Base-by-base conservation (phyloP, 805 yeast species). In the Metschnikowia koreensis region DNA sequence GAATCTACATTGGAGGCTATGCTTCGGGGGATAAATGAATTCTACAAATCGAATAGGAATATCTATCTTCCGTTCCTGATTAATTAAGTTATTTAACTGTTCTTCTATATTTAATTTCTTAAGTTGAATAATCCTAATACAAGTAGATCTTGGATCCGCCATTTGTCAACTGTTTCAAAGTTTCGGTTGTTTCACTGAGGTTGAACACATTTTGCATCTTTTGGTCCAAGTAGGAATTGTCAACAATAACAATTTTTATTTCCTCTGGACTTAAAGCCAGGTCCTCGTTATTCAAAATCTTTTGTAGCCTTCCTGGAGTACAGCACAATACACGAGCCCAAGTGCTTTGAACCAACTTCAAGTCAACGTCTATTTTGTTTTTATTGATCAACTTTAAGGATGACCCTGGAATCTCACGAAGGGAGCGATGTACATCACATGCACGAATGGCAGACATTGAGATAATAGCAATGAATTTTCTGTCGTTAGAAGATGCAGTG, bases 381-480 rank as follows among this genome's bases (percentile, higher is more conserved):
- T 89, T 89, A 55, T 85, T 81, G 61, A 89, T 89, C 44, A 89
- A 65, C 65, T 89, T 89, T 44, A 88, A 60, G 4, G 90, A 80
- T 0, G 84, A 80, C 10, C 81, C 77, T 38, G 73, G 60, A n/a
- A 74, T 53, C 50, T 60, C 76, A 64, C 68, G 75, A 48, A 80
- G 67, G 1, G 87, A 82, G 57, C 96, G 79, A 63, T 81, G 86
- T 2, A 90, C 77, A 61, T 92, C 97, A 62, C 97, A 93, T 1
- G 90, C 94, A 58, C 97, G 78, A 26, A 90, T 73, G 10, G 96
- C 94, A 0, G 96, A 89, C 75, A 87, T 79, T 0, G 92, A 79
- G 13, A 86, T 61, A 1, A 85, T 68, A 13, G 85, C 67, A 56
- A 82, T 65, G 68, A 78, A 71, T 48, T 79, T 77, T 29, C 79